Conservation (phyloP, 441 rosid genomes). For the Brassica balearica region DNA sequence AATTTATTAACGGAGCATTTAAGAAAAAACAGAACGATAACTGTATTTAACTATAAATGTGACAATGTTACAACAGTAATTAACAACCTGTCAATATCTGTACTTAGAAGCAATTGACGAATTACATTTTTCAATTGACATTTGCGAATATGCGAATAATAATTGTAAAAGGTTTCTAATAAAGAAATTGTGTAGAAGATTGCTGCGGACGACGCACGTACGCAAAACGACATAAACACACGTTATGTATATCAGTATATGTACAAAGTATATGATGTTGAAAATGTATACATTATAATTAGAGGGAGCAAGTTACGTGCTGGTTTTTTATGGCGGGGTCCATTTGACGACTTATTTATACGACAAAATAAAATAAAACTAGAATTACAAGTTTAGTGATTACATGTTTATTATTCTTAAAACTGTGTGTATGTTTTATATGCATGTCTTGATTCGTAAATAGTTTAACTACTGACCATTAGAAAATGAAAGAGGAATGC, state of each 20-base stretch:
- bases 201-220: constrained; percentile 26
- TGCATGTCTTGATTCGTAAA: not conserved
- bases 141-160: constrained; percentile 14
- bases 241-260: not conserved
- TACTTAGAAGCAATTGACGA: not conserved
- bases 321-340: constrained; percentile 14
- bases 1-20: not conserved
- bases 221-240: constrained; percentile 37
- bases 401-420: not conserved
- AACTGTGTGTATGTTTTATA: not conserved
- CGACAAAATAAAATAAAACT: constrained; percentile 3
- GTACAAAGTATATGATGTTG: constrained; percentile 27
- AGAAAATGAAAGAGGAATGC: constrained; percentile 31
- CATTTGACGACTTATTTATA: constrained; percentile 8
- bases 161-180: not conserved
- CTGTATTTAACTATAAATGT: not conserved
- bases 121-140: not conserved
- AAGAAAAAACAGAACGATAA: not conserved
- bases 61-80: not conserved
- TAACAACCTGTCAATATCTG: constrained; percentile 4
- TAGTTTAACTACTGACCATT: constrained; percentile 30
- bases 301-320: constrained; percentile 29
- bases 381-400: not conserved
- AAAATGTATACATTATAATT: constrained; percentile 14
- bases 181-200: constrained; percentile 23